phyloP scores from a whole-genome alignment of 1,284 basidiomycete genomes.

The Ganoderma boninense region DNA sequence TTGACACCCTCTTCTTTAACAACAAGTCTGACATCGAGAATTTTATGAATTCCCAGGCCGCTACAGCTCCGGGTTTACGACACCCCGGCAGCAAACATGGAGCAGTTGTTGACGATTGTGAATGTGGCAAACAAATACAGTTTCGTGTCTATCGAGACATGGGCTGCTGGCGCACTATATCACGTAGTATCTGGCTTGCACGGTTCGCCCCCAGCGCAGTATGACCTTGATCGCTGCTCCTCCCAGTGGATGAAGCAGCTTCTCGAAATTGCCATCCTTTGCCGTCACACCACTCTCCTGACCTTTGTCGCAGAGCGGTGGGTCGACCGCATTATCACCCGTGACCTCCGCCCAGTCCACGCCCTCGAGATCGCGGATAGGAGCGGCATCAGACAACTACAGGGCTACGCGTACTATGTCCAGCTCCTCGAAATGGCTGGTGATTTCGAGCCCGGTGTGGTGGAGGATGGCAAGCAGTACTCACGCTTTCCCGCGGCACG shows the following conservation, averaged over 20 bases:
- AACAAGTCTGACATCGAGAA: slow-evolving; percentile 14
- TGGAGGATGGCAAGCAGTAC: slow-evolving; percentile 26
- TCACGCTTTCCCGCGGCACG: no score
- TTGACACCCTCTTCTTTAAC: neutral
- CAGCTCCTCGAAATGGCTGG: slow-evolving; percentile 39
- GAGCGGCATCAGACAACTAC: slow-evolving; percentile 32
- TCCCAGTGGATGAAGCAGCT: slow-evolving; percentile 37
- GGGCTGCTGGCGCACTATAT: no score
- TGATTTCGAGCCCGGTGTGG: slow-evolving; percentile 27
- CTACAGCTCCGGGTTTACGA: slow-evolving; percentile 37
- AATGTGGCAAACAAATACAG: slow-evolving; percentile 45
- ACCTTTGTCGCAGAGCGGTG: slow-evolving; percentile 37
- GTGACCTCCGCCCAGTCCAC: slow-evolving; percentile 33
- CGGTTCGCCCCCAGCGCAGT: slow-evolving; percentile 24
- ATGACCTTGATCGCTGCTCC: slow-evolving; percentile 24
- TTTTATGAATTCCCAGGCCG: slow-evolving; percentile 35
- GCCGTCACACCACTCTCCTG: slow-evolving; percentile 37
- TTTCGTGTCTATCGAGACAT: slow-evolving; percentile 40
- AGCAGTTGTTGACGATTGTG: slow-evolving; percentile 38
- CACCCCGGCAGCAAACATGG: slow-evolving; percentile 30
- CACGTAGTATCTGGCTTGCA: slow-evolving; percentile 34
- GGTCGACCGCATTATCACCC: slow-evolving; percentile 35
- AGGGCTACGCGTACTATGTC: slow-evolving; percentile 41
- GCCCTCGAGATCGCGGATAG: slow-evolving; percentile 41
- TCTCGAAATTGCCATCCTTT: slow-evolving; percentile 42